These are phyloP conservation scores for Leccinum variabile DNA, from an alignment of 1,284 basidiomycete genomes.

Conservation along the genomic window DNA sequence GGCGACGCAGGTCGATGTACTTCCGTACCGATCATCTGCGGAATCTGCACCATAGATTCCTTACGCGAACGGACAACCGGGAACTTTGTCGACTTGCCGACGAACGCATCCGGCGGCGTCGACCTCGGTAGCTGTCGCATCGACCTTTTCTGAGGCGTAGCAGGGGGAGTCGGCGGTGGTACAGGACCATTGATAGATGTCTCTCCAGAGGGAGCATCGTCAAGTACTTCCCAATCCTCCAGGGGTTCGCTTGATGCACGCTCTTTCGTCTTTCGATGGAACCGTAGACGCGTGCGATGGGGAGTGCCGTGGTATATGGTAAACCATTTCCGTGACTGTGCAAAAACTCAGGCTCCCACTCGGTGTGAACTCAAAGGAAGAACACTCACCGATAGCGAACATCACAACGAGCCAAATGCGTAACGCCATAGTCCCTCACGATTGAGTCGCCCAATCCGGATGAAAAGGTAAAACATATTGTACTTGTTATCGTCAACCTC, in stretches of 20 bases:
- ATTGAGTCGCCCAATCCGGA: too few species aligned
- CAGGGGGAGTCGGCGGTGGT: constrained; percentile 24
- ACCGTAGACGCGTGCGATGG: constrained; percentile 30
- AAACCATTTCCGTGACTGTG: too few species aligned
- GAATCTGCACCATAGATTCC: constrained; percentile 29
- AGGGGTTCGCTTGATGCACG: constrained; percentile 35
- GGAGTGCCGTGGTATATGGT: constrained; percentile 30
- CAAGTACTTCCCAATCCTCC: constrained; percentile 36
- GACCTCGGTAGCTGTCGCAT: constrained; percentile 16
- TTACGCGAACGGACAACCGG: constrained; percentile 24
- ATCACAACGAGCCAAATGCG: too few species aligned
- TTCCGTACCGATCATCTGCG: constrained; percentile 17
- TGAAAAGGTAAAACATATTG: too few species aligned
- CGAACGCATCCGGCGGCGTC: constrained; percentile 18
- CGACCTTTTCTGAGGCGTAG: constrained; percentile 19
- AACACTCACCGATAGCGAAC: too few species aligned
- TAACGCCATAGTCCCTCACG: too few species aligned
- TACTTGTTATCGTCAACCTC: too few species aligned
- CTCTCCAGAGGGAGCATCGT: constrained; percentile 27
- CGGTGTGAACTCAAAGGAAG: too few species aligned
- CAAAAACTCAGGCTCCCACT: too few species aligned
- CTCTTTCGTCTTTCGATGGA: constrained; percentile 37
- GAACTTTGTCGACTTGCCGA: constrained; percentile 11
- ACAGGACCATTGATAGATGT: constrained; percentile 28
- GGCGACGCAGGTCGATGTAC: constrained; percentile 32